phyloP scores from a whole-genome alignment of 2,329 filamentous ascomycete genomes.

The Xylaria sp. region DNA sequence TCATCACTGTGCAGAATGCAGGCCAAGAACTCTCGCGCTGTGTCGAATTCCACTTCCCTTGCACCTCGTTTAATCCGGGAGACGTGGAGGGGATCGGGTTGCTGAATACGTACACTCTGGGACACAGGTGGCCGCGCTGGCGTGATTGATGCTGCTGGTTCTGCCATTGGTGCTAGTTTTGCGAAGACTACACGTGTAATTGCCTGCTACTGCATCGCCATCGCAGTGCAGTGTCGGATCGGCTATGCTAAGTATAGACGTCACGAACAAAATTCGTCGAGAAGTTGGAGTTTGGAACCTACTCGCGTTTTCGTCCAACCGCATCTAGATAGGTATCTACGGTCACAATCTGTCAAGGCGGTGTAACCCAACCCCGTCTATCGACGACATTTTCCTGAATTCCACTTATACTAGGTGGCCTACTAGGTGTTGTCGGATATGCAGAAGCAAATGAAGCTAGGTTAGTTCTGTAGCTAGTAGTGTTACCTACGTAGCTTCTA shows the following conservation, averaged over 20 bases:
- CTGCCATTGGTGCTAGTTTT: conserved; percentile 6
- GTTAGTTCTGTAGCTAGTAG: conserved; percentile 16
- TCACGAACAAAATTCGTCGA: conserved; percentile 1
- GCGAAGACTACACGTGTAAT: conserved; percentile 9
- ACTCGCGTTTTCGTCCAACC: conserved; percentile 14
- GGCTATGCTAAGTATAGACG: conserved; percentile 21
- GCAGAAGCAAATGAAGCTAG: conserved; percentile 1
- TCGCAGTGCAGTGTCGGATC: conserved; percentile 19
- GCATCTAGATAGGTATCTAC: conserved; percentile 1
- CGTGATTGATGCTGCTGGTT: conserved; percentile 23
- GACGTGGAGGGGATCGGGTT: conserved; percentile 20
- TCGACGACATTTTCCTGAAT: background rate
- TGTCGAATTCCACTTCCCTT: conserved; percentile 20
- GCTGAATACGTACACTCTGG: conserved; percentile 6
- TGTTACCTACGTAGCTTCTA: background rate
- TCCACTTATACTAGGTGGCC: too few species aligned
- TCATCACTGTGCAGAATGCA: conserved; percentile 36
- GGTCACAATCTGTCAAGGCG: conserved; percentile 1
- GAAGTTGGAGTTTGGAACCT: conserved; percentile 18
- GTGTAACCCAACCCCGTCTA: conserved; percentile 12
- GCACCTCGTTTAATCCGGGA: conserved; percentile 19
- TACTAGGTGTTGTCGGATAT: conserved; percentile 1
- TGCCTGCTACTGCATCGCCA: conserved; percentile 16
- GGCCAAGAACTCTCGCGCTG: conserved; percentile 25
- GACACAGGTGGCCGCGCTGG: conserved; percentile 16